These are phyloP conservation scores for Penicillium soppii DNA, from an alignment of 495 filamentous ascomycete species.

Conservation along the genomic window DNA sequence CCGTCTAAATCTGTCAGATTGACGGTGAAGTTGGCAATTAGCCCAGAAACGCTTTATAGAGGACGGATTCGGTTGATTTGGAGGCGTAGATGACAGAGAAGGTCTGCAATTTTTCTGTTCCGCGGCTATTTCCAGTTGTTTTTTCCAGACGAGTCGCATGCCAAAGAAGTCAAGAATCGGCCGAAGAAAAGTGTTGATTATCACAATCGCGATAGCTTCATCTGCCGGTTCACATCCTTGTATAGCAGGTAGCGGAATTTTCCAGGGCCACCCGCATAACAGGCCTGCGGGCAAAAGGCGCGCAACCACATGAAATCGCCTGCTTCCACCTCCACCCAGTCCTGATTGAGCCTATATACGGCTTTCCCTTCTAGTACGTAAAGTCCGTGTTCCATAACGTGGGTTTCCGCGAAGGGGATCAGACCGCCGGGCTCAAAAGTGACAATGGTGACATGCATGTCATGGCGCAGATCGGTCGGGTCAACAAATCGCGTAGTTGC, in stretches of 20 bases:
- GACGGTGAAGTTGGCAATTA: too few species aligned
- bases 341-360: conserved; percentile 30
- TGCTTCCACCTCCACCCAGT: conserved; percentile 32
- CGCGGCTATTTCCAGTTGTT: not conserved
- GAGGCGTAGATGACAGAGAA: not conserved
- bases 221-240: conserved; percentile 33
- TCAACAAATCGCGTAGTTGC: conserved; percentile 28
- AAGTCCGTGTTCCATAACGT: conserved; percentile 29
- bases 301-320: conserved; percentile 36
- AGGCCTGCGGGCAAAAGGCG: conserved; percentile 32
- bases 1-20: too few species aligned
- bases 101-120: not conserved
- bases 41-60: too few species aligned
- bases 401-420: conserved; percentile 27
- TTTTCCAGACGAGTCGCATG: not conserved
- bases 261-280: conserved; percentile 32
- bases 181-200: too few species aligned
- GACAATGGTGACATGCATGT: conserved; percentile 30
- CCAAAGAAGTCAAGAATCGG: too few species aligned
- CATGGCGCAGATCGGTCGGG: conserved; percentile 26
- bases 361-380: conserved; percentile 31
- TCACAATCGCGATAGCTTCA: conserved; percentile 23
- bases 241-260: conserved; percentile 32
- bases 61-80: too few species aligned
- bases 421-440: conserved; percentile 27